Base-by-base conservation (phyloP, 2,329 filamentous ascomycete species). In the Stemphylium vesicarium region DNA sequence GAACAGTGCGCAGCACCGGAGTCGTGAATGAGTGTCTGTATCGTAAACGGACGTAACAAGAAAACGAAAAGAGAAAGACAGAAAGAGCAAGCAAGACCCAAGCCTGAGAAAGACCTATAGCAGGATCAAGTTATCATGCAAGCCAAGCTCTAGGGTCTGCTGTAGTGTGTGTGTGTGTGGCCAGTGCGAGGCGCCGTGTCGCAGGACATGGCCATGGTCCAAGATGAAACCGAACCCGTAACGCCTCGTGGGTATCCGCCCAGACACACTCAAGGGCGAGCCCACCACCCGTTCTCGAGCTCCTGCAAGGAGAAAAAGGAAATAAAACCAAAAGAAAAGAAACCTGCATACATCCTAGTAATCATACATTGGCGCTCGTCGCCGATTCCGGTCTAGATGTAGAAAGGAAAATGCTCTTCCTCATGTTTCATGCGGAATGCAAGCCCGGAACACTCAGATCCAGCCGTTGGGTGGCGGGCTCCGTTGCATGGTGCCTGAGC, bases 401-500 rank as follows among this genome's bases (percentile, higher is more conserved):
- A 42, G 36, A 51, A 52, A 42, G 47, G 41, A 55, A 41, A 53
- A 22, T 11, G 41, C 37, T 38, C 43, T 13, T 41, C 39, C 32
- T 33, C 31, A 20, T 46, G 48, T 45, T 50, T 43, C 51, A 32
- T 50, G 38, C 33, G 29, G 24, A 22, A 15, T 32, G 24, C 37
- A 29, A 33, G 31, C 7, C 29, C 42, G n/a, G 38, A 50, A 29
- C 43, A 35, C 42, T 71, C 64, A 72, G 58, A 73, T 72, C 72
- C 73, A 75, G 43, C 71, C 73, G 38, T 70, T 69, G 4, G 61
- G 66, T 42, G 69, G 70, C 11, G 71, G 70, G 43, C 62, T 72
- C 10, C 73, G 63, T 41, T 69, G 65, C 70, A 75, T 75, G 6
- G 72, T 75, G 15, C 72, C 72, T n/a, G 68, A 71, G 15, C 72